Base-by-base conservation (phyloP, 2,329 filamentous ascomycete species). In the Grosmannia penicillata region DNA sequence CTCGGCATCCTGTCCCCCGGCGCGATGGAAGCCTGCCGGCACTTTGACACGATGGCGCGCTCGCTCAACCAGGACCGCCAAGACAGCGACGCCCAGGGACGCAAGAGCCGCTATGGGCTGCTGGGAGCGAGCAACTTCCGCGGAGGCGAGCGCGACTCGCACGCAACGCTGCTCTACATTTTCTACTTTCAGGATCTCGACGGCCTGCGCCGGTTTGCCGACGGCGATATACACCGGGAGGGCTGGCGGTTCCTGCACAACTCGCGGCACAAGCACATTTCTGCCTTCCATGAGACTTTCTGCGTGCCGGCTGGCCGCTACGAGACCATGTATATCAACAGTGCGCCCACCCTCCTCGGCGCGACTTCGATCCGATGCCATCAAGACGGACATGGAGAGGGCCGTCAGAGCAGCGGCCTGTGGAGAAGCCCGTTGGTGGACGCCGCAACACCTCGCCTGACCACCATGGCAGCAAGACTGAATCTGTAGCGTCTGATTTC, bases 1-100 rank as follows among this genome's bases (percentile, higher is more conserved):
- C 55, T 72, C 1, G 68, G 70, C 4, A 31, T 62, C 8, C 49
- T 72, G 17, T 54, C 58, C 3, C 68, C 70, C 0, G 60, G 62
- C 34, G 59, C 55, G 39, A 52, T 52, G 19, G 53, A 64, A 15
- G 47, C 67, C 1, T 55, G 49, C 32, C 44, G 48, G 0, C 53
- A 53, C 44, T 68, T 71, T 46, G 11, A 31, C 0, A 42, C 38
- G 8, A 63, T 72, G 57, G 46, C 56, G 22, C 51, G 62, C 6
- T 45, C 59, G 3, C 39, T 47, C 6, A 52, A 61, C 4, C 25
- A 39, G 4, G 36, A 38, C 14, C 28, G 35, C 10, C 11, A 25
- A 3, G 18, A 31, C 7, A 53, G 58, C 4, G 56, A 62, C 4
- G 8, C 15, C 8, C 15, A 5, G 10, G 18, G 18, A 2, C 13